These are phyloP conservation scores for Pythium myriotylum DNA, from an alignment of 352 stramenopile genomes.

Conservation along the genomic window DNA sequence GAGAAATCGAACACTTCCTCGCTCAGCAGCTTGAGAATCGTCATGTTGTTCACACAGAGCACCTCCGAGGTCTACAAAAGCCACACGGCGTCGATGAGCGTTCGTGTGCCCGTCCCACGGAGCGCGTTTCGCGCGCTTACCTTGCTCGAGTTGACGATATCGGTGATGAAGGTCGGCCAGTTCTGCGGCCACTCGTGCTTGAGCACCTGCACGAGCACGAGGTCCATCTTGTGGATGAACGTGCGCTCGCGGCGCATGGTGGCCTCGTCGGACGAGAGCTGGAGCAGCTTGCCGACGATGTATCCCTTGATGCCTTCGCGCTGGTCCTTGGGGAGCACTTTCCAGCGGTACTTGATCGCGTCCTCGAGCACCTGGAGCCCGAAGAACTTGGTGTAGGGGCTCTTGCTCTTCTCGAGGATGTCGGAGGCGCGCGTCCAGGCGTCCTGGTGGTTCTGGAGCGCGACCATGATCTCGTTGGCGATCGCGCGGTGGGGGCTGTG, in stretches of 20 bases:
- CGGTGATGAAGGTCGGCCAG: constrained; percentile 98
- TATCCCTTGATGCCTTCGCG: constrained; percentile 99
- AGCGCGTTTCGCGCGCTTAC: no score
- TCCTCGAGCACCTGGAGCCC: constrained; percentile 96
- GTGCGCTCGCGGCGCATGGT: constrained; percentile 89
- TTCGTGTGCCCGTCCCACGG: no score
- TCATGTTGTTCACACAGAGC: constrained; percentile 99
- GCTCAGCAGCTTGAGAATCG: constrained; percentile 98
- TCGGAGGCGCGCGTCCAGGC: constrained; percentile 93
- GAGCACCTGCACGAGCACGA: constrained; percentile 97
- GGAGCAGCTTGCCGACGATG: constrained; percentile 96
- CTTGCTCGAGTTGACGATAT: constrained; percentile 94
- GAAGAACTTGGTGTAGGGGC: constrained; percentile 92
- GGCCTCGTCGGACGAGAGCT: constrained; percentile 91
- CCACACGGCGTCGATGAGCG: background rate
- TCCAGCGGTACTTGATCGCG: constrained; percentile 97
- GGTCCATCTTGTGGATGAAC: constrained; percentile 96
- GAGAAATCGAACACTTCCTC: constrained; percentile 99
- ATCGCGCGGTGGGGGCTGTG: constrained; percentile 91
- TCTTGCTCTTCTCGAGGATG: constrained; percentile 95
- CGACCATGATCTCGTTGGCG: constrained; percentile 94
- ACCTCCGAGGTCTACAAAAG: constrained; percentile 93
- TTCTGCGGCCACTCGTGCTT: constrained; percentile 99
- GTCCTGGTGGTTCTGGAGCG: constrained; percentile 92
- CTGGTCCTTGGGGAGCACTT: constrained; percentile 96